Evolutionary conservation across 2,329 filamentous ascomycete species (phyloP).

Genomic region (Fusarium chuoi): DNA sequence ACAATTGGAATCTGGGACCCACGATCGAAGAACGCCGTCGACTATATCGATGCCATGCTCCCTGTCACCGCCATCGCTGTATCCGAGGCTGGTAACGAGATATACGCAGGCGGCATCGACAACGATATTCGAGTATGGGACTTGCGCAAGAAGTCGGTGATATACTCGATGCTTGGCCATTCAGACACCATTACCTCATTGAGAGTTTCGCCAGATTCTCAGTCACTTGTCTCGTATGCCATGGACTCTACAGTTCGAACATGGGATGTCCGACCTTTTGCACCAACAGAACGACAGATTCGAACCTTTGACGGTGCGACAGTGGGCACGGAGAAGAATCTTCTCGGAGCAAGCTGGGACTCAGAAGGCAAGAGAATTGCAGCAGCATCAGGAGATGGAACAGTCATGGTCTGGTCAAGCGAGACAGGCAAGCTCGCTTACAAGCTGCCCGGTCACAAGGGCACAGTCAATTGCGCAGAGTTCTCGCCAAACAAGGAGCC

Average conservation of each 20-base stretch:
- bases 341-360: slow-evolving; percentile 92
- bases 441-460: slow-evolving; percentile 95
- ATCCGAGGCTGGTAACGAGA: slow-evolving; percentile 94
- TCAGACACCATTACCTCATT: slow-evolving; percentile 92
- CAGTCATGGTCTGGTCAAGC: slow-evolving; percentile 89
- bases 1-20: slow-evolving; percentile 97
- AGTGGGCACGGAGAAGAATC: slow-evolving; percentile 87
- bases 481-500: slow-evolving; percentile 88
- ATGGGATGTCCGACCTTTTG: slow-evolving; percentile 97
- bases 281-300: slow-evolving; percentile 85
- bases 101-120: slow-evolving; percentile 94
- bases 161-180: slow-evolving; percentile 90
- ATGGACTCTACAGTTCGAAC: slow-evolving; percentile 95
- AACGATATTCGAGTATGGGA: slow-evolving; percentile 99
- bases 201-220: slow-evolving; percentile 90
- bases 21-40: slow-evolving; percentile 85
- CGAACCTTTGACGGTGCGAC: slow-evolving; percentile 93
- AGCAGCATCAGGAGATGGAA: slow-evolving; percentile 89
- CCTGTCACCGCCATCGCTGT: slow-evolving; percentile 91
- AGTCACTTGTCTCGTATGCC: slow-evolving; percentile 88
- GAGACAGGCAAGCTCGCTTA: slow-evolving; percentile 91
- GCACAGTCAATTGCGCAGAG: slow-evolving; percentile 92
- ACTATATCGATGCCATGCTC: slow-evolving; percentile 90
- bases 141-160: slow-evolving; percentile 86
- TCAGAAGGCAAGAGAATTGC: slow-evolving; percentile 85